Conservation (phyloP, 2,329 filamentous ascomycete genomes). For the Diaporthe destruens region DNA sequence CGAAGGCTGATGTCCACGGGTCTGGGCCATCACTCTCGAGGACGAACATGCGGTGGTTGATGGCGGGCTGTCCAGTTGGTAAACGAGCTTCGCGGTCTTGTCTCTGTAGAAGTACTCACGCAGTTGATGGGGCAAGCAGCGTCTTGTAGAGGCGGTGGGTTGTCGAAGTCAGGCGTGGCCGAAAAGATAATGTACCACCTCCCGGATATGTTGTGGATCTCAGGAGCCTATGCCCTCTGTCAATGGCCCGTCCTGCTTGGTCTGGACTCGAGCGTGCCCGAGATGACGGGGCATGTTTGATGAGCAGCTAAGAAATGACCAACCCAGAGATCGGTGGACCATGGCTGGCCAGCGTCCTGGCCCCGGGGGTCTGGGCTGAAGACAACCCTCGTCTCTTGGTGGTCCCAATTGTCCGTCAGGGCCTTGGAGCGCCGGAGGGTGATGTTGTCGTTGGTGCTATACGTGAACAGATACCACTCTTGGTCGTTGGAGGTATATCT, state of each 20-base stretch:
- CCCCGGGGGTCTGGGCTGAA: constrained; percentile 51
- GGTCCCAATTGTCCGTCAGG: constrained; percentile 57
- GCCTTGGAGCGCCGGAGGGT: constrained; percentile 53
- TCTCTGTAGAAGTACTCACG: too few species aligned
- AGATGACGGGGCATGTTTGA: neutral
- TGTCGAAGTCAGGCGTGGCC: constrained; percentile 52
- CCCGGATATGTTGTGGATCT: constrained; percentile 53
- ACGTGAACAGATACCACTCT: constrained; percentile 57
- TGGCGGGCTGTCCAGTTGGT: constrained; percentile 45
- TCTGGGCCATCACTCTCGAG: constrained; percentile 49
- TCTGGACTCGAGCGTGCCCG: neutral
- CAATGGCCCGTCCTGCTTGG: neutral
- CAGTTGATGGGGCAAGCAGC: constrained; percentile 52
- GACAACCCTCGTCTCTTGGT: constrained; percentile 52
- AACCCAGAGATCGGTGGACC: constrained; percentile 52
- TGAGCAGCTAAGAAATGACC: neutral
- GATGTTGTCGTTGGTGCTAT: constrained; percentile 55
- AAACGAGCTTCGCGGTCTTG: too few species aligned
- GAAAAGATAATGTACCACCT: constrained; percentile 52
- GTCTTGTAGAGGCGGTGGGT: constrained; percentile 51
- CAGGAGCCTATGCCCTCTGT: constrained; percentile 45
- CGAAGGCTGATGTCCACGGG: constrained; percentile 51
- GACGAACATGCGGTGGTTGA: constrained; percentile 55
- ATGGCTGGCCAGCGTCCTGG: constrained; percentile 46
- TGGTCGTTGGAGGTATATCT: constrained; percentile 50